Evolutionary conservation across 2,329 filamentous ascomycete genomes (phyloP), one percentile per base, ranked within the genome.

Genomic region (Akanthomyces dipterigenus): DNA sequence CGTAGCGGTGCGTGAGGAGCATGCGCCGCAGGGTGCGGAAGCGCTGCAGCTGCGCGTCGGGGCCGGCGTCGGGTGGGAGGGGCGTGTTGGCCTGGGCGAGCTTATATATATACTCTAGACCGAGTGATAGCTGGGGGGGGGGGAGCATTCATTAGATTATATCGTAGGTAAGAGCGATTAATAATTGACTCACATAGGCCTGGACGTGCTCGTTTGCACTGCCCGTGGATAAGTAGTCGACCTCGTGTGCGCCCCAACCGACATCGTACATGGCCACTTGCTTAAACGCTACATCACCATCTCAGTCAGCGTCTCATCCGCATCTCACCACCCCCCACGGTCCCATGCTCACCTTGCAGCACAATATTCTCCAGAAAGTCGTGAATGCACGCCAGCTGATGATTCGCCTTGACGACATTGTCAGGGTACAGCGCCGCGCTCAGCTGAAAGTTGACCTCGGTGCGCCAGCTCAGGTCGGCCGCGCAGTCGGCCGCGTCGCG

Each of bases 311-410:
- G 1, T 55, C 40, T 45, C 40, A n/a, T 45, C 18, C 9, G 3
- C 26, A 22, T 31, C 38, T 45, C 26, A 20, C 24, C 16, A 14
- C 5, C 24, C 16, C 12, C 5, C 4, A 16, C 24, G 16, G 18
- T 42, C 14, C 36, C 36, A 9, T 38, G 36, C 55, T 58, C 31
- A 58, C 55, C 45, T 38, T 50, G 34, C 18, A 50, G 22, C 16
- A 58, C 55, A 16, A 58, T 58, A 16, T 50, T 42, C 45, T 58
- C 55, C 5, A 58, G n/a, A 22, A 58, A 58, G 26, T 58, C 55
- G 43, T 58, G 55, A n/a, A 58, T 50, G 24, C 55, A 58, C 9
- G 55, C 55, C 5, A 58, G 46, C 36, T 58, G 55, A 18, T 40
- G 50, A 22, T 58, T 28, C 34, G 55, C 55, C 36, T 36, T 58